A percentile compares a stretch with the other conserved stretches of the same genome.
These are phyloP conservation scores for Leishmania braziliensis DNA, from an alignment of 208 protist genomes.

Conservation along the genomic window DNA sequence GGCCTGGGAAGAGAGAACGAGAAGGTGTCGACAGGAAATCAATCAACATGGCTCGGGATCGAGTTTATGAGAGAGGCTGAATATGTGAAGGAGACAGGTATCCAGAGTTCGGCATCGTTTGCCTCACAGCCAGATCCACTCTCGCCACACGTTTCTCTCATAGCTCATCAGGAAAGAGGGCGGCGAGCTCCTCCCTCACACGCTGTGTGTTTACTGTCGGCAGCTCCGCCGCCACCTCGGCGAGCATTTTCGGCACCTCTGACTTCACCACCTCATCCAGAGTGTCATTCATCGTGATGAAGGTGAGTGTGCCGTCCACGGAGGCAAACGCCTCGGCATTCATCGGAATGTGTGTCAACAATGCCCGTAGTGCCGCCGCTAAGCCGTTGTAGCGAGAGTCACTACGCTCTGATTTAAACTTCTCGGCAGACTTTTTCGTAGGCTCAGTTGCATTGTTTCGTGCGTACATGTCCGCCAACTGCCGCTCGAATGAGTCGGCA, in stretches of 20 bases:
- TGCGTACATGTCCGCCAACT: conserved; percentile 30
- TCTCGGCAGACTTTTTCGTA: conserved; percentile 10
- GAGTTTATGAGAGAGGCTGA: neutral
- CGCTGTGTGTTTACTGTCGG: conserved; percentile 44
- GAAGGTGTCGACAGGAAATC: neutral
- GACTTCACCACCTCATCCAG: conserved; percentile 43
- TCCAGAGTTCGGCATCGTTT: neutral
- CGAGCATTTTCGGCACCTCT: conserved; percentile 68
- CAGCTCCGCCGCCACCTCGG: conserved; percentile 51
- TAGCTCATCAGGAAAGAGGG: conserved; percentile 13
- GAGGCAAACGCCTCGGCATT: conserved; percentile 47
- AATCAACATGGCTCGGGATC: neutral
- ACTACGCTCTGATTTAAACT: conserved; percentile 12
- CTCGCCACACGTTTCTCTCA: neutral
- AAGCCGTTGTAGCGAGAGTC: conserved; percentile 31
- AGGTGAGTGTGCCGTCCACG: conserved; percentile 71
- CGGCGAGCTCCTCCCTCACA: conserved; percentile 29
- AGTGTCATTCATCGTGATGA: conserved; percentile 50
- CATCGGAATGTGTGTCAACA: conserved; percentile 42
- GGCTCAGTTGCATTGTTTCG: conserved; percentile 26
- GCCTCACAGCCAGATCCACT: neutral
- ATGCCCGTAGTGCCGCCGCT: conserved; percentile 39
- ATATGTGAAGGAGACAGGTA: neutral
- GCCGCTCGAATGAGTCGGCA: conserved; percentile 29
- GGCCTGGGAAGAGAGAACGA: neutral